A percentile compares a stretch with the other conserved stretches of the same genome.
These are phyloP conservation scores for Lachnellula subtilissima DNA, from an alignment of 2,329 filamentous ascomycete genomes.

Conservation along the genomic window DNA sequence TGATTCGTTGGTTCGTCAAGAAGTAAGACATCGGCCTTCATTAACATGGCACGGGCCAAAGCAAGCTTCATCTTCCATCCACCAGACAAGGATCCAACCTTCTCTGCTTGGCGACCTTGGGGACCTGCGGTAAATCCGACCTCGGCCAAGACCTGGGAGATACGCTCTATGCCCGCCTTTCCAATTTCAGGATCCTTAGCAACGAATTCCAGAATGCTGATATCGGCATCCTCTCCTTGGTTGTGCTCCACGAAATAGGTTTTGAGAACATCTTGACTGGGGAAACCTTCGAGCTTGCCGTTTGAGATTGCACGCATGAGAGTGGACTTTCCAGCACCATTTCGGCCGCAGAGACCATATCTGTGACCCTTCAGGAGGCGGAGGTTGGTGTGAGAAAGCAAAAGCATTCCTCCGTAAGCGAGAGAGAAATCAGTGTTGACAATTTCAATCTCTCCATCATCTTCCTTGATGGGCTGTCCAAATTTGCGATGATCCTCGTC, in stretches of 20 bases:
- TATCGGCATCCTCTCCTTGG: conserved; percentile 94
- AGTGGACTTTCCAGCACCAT: conserved; percentile 98
- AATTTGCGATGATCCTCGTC: conserved; percentile 84
- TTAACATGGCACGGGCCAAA: conserved; percentile 90
- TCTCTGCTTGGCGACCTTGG: conserved; percentile 81
- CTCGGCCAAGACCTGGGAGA: conserved; percentile 77
- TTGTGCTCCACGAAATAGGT: conserved; percentile 99
- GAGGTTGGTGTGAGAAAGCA: conserved; percentile 93
- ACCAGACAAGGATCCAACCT: conserved; percentile 79
- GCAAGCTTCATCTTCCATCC: conserved; percentile 99
- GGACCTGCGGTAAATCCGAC: conserved; percentile 92
- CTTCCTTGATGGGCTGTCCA: conserved; percentile 77
- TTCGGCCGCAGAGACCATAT: conserved; percentile 94
- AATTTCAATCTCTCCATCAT: conserved; percentile 90
- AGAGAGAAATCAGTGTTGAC: conserved; percentile 98
- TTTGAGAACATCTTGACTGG: conserved; percentile 81
- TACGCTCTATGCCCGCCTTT: conserved; percentile 72
- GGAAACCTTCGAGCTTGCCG: conserved; percentile 96
- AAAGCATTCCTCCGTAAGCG: conserved; percentile 94
- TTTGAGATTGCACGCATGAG: conserved; percentile 95
- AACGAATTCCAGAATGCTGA: conserved; percentile 92
- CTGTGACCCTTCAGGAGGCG: conserved; percentile 92
- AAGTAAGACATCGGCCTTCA: conserved; percentile 91
- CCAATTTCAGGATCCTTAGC: conserved; percentile 83
- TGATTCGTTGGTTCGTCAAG: conserved; percentile 99